Evolutionary conservation across 2,329 filamentous ascomycete species (phyloP).

Genomic region (Fonsecaea multimorphosa): DNA sequence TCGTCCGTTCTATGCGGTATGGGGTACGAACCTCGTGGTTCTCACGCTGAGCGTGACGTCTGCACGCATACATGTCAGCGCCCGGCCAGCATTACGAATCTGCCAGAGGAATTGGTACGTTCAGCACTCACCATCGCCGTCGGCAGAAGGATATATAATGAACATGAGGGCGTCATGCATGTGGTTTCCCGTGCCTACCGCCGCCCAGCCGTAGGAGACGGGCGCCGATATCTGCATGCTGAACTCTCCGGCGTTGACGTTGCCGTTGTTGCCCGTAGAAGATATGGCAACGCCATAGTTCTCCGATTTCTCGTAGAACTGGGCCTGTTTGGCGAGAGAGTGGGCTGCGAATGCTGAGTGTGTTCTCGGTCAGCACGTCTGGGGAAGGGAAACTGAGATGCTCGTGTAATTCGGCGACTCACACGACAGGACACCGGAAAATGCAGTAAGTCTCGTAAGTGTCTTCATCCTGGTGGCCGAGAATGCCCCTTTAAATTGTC

Average conservation of each 20-base stretch:
- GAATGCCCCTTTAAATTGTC: neutral
- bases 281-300: constrained; percentile 8
- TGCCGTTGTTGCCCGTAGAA: neutral
- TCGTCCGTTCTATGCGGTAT: neutral
- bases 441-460: neutral
- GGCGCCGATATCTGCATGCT: constrained; percentile 8
- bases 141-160: constrained; percentile 23
- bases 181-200: constrained; percentile 21
- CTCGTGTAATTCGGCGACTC: neutral
- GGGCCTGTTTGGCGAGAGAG: constrained; percentile 2
- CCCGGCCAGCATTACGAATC: neutral
- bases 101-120: neutral
- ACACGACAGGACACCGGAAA: neutral
- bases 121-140: constrained; percentile 6
- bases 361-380: neutral
- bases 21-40: constrained; percentile 7
- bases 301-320: constrained; percentile 13
- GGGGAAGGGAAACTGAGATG: neutral
- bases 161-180: constrained; percentile 31
- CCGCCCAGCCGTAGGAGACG: constrained; percentile 21
- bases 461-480: neutral
- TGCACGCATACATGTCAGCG: neutral
- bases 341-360: neutral
- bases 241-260: constrained; percentile 1
- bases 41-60: constrained; percentile 24